Base-by-base conservation (phyloP, 805 yeast genomes). In the Pichia scutulata region DNA sequence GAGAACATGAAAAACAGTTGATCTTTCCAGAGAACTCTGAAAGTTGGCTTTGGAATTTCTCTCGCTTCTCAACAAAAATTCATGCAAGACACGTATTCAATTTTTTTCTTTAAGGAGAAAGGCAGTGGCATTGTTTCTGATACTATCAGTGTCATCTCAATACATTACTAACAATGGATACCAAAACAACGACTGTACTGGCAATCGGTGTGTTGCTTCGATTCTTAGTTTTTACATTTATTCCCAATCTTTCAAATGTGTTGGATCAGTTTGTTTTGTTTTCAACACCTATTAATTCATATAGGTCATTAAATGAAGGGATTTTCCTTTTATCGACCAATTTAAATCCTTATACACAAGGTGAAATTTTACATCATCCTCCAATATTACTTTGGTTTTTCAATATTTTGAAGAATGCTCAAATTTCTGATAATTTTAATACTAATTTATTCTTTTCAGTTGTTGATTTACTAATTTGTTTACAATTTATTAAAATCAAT, bases 291-390 rank as follows among this genome's bases (percentile, higher is more conserved):
- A 70, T 86, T 5, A 76, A 85, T 49, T 84, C 93, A 37, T 85
- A 75, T 66, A 74, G 80, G 59, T 72, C 80, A 39, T 62, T 86
- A 41, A 66, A 73, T 57, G 95, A 86, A 62, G 90, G 90, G 13
- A 68, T 86, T 12, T 86, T 76, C 57, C 73, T 86, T 46, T 67
- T 79, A 49, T 63, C 71, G 3, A 76, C 81, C 57, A 74, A 73
- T 21, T 70, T 85, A 46, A 74, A 81, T 44, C 80, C 89, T 9
- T 92, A 89, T 60, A 54, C 55, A 18, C 80, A 80, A 53, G 97
- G 97, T 10, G 95, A 95, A 23, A 81, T 89, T 18, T 84, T 84
- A 36, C 92, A 89, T 65, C 96, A 89, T 58, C 81, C 95, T 3
- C 96, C 97, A 4, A 62, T 89, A 19, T 60, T 92, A 22, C 74